Conservation (phyloP, 805 yeast species). For the Schizosaccharomyces octosporus region DNA sequence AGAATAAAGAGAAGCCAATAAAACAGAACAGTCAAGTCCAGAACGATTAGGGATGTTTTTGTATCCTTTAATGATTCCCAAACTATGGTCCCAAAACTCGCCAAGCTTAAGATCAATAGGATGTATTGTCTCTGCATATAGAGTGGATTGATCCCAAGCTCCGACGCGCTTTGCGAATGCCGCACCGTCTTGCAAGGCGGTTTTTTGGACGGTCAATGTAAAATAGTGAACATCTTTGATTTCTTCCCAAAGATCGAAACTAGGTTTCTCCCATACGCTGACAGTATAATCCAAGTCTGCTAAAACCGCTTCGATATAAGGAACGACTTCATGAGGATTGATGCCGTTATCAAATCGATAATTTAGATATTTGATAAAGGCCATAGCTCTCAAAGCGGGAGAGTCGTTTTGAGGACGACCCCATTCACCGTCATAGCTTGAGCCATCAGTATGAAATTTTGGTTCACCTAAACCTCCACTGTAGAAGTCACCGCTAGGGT, state of each 20-base stretch:
- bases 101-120: conserved; percentile 5
- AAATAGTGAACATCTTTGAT: conserved; percentile 51
- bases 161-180: conserved; percentile 12
- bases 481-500: conserved; percentile 39
- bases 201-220: conserved; percentile 49
- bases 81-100: conserved; percentile 8
- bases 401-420: conserved; percentile 95
- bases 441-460: conserved; percentile 45
- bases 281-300: conserved; percentile 47
- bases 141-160: conserved; percentile 9
- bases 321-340: conserved; percentile 4
- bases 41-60: conserved; percentile 45
- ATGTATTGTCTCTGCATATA: conserved; percentile 6
- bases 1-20: conserved; percentile 22
- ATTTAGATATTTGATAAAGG: conserved; percentile 32
- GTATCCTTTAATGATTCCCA: conserved; percentile 27
- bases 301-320: conserved; percentile 22
- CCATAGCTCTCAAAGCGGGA: conserved; percentile 55
- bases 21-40: conserved; percentile 60
- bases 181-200: conserved; percentile 38
- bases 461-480: conserved; percentile 62
- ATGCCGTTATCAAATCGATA: conserved; percentile 16
- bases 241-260: conserved; percentile 94
- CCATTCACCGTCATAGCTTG: conserved; percentile 45
- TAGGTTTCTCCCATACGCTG: conserved; percentile 32